Base-by-base conservation (phyloP, 192 early-diverging fungal species). In the Dissophora globulifera region DNA sequence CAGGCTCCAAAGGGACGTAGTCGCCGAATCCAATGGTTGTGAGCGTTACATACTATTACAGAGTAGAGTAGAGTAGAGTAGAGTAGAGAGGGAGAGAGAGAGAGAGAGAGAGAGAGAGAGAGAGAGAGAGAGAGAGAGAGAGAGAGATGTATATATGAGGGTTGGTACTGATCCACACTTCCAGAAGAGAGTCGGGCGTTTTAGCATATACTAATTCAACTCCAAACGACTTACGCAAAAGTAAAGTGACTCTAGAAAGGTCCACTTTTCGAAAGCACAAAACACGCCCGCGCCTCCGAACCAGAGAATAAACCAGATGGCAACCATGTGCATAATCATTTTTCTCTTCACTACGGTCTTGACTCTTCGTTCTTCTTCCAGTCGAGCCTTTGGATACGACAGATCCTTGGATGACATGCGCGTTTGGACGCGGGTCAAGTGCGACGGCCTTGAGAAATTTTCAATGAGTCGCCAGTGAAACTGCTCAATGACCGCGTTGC, bases 21-120 rank as follows among this genome's bases (percentile, higher is more conserved):
- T 76, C 72, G 25, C 72, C 72, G 30, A 76, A 76, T 33, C 72
- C 72, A 11, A 67, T 67, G 6, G 72, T 76, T 3, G 72, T 76
- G 2, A 76, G 30, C 4, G 72, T 76, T 27, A 76, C 72, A 49
- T 59, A 69, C 67, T 69, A 61, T 43, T 55, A 2, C 4, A 55
- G 13, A 26, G 13, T 13, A 22, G 11, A 16, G 42, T 6, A 57
- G 16, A 57, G 9, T 2, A 57, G 9, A 13, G 42, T 42, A 40
- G 1, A 57, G 17, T 22, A 23, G 6, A 40, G 22, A 40, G 22
- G 20, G 11, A 15, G 20, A 38, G 53, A 38, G 52, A 13, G 5
- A 20, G 13, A n/a, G 17, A 13, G 33, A 38, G 13, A 7, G 12
- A 11, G 33, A 0, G 35, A 12, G 0, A 55, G 7, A 4, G 53